These are phyloP conservation scores for Globisporangium barbulae DNA, from an alignment of 352 stramenopile species.

Conservation along the genomic window DNA sequence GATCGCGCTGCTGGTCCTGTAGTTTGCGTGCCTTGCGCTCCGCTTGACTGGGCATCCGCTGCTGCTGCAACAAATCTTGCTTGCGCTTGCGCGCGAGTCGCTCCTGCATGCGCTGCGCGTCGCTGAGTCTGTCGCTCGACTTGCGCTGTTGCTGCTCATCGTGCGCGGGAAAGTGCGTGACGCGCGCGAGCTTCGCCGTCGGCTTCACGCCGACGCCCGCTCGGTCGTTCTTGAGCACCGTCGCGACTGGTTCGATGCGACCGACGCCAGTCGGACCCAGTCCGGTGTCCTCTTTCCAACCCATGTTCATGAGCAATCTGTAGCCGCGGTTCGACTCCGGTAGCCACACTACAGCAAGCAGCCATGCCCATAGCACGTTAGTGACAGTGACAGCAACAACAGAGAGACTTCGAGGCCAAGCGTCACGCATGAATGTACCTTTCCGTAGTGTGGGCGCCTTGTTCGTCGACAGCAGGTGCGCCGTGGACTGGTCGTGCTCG, in stretches of 20 bases:
- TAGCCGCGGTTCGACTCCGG: constrained; percentile 66
- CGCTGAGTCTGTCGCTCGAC: constrained; percentile 28
- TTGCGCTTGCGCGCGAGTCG: constrained; percentile 47
- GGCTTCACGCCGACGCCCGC: constrained; percentile 33
- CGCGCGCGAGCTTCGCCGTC: constrained; percentile 24
- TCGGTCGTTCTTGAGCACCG: constrained; percentile 52
- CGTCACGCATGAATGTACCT: constrained; percentile 22
- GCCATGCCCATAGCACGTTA: constrained; percentile 9
- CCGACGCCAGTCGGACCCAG: constrained; percentile 32
- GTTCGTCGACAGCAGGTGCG: constrained; percentile 44
- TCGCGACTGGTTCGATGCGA: constrained; percentile 44
- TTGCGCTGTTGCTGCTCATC: constrained; percentile 32
- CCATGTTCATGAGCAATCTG: constrained; percentile 56
- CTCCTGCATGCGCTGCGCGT: constrained; percentile 39
- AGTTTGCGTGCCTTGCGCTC: constrained; percentile 41
- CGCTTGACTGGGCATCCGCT: constrained; percentile 17
- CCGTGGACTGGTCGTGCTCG: constrained; percentile 55
- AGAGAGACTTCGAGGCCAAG: not conserved
- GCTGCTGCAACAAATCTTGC: constrained; percentile 19
- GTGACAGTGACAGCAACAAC: not conserved
- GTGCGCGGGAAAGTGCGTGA: constrained; percentile 41
- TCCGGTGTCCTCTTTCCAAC: constrained; percentile 42
- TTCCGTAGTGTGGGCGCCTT: constrained; percentile 43
- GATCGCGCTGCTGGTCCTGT: constrained; percentile 36
- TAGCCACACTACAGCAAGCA: constrained; percentile 39